Evolutionary conservation across 371 early-diverging fungal species (phyloP).

Genomic region (Rhizopus arrhizus): DNA sequence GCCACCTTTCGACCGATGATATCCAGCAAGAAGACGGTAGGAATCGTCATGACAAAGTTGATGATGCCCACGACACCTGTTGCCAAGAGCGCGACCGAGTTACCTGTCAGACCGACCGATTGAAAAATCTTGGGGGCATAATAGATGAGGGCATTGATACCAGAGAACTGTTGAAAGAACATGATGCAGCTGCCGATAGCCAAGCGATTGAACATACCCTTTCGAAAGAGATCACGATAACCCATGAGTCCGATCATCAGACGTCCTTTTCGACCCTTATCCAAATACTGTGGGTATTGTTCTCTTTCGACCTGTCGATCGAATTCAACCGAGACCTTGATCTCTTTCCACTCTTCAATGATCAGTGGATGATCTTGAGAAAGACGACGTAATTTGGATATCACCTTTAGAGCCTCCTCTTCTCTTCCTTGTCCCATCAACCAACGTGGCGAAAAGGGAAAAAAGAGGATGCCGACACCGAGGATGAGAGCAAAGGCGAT

Average conservation of each 20-base stretch:
- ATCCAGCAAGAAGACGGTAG: slow-evolving; percentile 74
- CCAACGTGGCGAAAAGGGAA: slow-evolving; percentile 95
- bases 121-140: slow-evolving; percentile 74
- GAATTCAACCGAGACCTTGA: slow-evolving; percentile 68
- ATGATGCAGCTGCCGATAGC: slow-evolving; percentile 70
- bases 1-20: slow-evolving; percentile 63
- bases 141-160: slow-evolving; percentile 77
- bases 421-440: slow-evolving; percentile 64
- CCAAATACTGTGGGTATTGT: slow-evolving; percentile 35
- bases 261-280: slow-evolving; percentile 22
- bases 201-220: slow-evolving; percentile 63
- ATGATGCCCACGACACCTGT: slow-evolving; percentile 75
- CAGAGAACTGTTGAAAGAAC: slow-evolving; percentile 74
- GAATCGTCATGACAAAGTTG: slow-evolving; percentile 57
- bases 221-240: slow-evolving; percentile 71
- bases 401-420: slow-evolving; percentile 69
- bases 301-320: slow-evolving; percentile 63
- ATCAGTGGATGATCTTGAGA: slow-evolving; percentile 58
- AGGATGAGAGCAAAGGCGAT: slow-evolving; percentile 74
- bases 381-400: slow-evolving; percentile 74
- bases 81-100: slow-evolving; percentile 60
- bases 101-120: slow-evolving; percentile 61
- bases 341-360: slow-evolving; percentile 72
- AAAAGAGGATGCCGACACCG: slow-evolving; percentile 66
- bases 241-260: slow-evolving; percentile 52